Base-by-base conservation (phyloP, 345 rosid genomes). In the Noccaea caerulescens region DNA sequence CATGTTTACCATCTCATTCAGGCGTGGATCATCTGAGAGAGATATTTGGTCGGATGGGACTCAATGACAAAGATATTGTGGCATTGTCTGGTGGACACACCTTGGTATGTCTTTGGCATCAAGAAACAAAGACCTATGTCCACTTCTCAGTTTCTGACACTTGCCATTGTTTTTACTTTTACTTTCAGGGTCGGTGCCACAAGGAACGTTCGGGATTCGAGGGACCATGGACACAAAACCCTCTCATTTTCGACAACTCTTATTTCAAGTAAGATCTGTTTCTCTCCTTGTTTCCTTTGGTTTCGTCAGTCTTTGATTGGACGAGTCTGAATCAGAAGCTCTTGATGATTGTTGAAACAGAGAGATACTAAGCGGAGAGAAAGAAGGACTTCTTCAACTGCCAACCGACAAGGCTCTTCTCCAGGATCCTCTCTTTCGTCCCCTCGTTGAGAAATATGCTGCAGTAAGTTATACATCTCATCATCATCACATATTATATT, bases 161-260 rank as follows among this genome's bases (percentile, higher is more conserved):
- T 39, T 46, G 63, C 50, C 54, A 33, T 18, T 53, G 30, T 36
- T 8, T 8, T 14, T 57, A 56, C 8, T 33, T 68, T 1, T 60
- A 49, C 8, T 52, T 69, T 52, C 78, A 90, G 98, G 97, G 98
- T 3, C 86, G 97, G 72, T 88, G 97, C 83, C 97, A 90, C 85
- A 85, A 91, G 80, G 98, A 91, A 68, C 87, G 96, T 11, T 93
- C 98, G 16, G 98, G 98, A 39, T 90, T 90, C 67, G 97, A 93
- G 37, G 98, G 97, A 25, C 77, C 97, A 8, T 91, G 98, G 98
- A 93, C 98, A 25, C 32, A 63, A 54, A 87, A 88, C 63, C 97
- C 97, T 43, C 92, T 91, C 51, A 84, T 86, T 63, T 93, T 93
- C 56, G 97, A 88, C 38, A 93, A 93, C 81, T 82, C 87, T 13